Evolutionary conservation across 805 yeast genomes (phyloP), one percentile per base, ranked within the genome.

Genomic region (Metschnikowia hibisci): DNA sequence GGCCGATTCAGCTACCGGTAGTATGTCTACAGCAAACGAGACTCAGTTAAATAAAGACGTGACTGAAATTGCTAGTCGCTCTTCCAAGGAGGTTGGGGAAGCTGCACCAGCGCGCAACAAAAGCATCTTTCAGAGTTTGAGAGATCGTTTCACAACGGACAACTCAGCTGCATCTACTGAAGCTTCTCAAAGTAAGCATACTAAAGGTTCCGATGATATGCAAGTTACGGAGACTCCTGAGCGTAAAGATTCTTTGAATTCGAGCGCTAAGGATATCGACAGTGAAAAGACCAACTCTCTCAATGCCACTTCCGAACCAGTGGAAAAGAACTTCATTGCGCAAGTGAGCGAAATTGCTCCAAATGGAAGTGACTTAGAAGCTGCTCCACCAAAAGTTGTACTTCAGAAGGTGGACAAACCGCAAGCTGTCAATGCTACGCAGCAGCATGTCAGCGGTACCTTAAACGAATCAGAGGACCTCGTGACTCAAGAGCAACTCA

Each of bases 91-190:
- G 32, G 9, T 13, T 9, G 11, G n/a, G 8, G 45, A 53, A 6
- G 36, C 32, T 22, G 43, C 41, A 4, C 55, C 51, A 9, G 40
- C 48, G 14, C 49, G 52, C 23, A 57, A 55, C 15, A 63, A 54
- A 41, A 64, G 69, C 15, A 48, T 66, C n/a, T 66, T 66, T 48
- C 69, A 63, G 44, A 58, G 64, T 40, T 54, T 67, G 37, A 58
- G 64, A 22, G 66, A 64, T 34, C 55, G 63, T 39, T 56, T 65
- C 25, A 49, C 58, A 5, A 41, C 41, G 10, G 56, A 52, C 15
- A 41, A 29, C n/a, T 22, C 40, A 4, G 13, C 43, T 10, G 10
- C 16, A 8, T 13, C 31, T n/a, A 39, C 16, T 6, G 31, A 40
- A 11, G 31, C 25, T 11, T 6, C 32, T 27, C n/a, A n/a, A 35